Evolutionary conservation across 2,329 filamentous ascomycete species (phyloP).

Genomic region (Cladophialophora chaetospira): DNA sequence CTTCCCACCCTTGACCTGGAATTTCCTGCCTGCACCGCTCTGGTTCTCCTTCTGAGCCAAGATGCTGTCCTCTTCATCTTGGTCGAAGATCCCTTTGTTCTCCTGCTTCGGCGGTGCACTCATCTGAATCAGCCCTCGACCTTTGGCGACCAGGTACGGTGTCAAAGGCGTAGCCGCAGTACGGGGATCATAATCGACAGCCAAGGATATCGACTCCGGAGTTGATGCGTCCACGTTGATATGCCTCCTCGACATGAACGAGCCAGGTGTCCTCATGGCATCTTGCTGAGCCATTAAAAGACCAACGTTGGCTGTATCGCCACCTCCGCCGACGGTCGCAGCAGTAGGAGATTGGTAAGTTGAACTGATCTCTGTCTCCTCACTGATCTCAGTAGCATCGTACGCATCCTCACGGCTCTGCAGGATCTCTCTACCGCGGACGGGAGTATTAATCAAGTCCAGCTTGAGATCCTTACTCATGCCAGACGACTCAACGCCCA

Average conservation of each 20-base stretch:
- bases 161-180: constrained; percentile 31
- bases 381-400: background rate
- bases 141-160: constrained; percentile 49
- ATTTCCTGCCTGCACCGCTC: constrained; percentile 14
- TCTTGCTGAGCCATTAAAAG: constrained; percentile 12
- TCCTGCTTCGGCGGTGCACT: constrained; percentile 58
- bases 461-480: constrained; percentile 21
- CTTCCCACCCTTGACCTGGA: constrained; percentile 45
- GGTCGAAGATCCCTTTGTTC: constrained; percentile 46
- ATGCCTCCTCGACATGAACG: background rate
- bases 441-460: constrained; percentile 27
- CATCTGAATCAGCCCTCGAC: constrained; percentile 49
- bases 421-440: constrained; percentile 11
- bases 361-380: constrained; percentile 23
- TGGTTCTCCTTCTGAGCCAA: constrained; percentile 14
- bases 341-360: constrained; percentile 28
- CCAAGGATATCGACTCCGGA: constrained; percentile 13
- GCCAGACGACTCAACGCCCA: constrained; percentile 8
- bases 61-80: constrained; percentile 33
- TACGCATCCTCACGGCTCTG: background rate
- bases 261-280: background rate
- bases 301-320: constrained; percentile 15
- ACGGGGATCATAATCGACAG: constrained; percentile 33
- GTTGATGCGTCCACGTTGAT: background rate
- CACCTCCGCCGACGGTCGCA: constrained; percentile 22